Conservation (phyloP, 768 basidiomycete genomes). For the Neoboletus brunneissimus region DNA sequence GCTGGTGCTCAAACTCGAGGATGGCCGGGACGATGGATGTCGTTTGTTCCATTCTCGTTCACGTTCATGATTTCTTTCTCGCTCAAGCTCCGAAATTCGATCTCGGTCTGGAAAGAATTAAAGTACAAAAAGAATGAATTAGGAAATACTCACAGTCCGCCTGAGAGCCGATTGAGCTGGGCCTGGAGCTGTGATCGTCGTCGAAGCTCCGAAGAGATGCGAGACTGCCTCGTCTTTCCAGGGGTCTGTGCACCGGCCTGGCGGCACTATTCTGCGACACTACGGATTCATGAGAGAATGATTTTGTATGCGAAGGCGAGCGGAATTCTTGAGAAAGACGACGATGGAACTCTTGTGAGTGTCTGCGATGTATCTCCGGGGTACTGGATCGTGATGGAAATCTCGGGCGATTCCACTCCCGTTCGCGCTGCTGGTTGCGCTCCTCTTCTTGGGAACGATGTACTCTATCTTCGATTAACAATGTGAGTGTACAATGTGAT, state of each 20-base stretch:
- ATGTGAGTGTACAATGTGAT: constrained; percentile 1
- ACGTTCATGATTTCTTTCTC: constrained; percentile 44
- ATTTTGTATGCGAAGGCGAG: constrained; percentile 23
- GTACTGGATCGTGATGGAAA: constrained; percentile 23
- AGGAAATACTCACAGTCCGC: constrained; percentile 45
- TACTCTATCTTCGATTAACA: constrained; percentile 24
- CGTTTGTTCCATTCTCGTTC: constrained; percentile 59
- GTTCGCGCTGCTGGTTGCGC: constrained; percentile 43
- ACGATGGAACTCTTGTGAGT: constrained; percentile 27
- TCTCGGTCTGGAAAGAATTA: constrained; percentile 41
- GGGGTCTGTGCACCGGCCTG: constrained; percentile 4
- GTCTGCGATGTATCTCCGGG: constrained; percentile 25
- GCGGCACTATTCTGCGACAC: constrained; percentile 9
- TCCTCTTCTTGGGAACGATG: constrained; percentile 31
- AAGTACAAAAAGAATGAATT: background rate
- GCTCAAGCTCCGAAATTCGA: constrained; percentile 39
- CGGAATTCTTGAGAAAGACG: constrained; percentile 29
- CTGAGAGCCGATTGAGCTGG: constrained; percentile 47
- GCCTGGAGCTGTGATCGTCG: constrained; percentile 39
- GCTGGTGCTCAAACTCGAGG: constrained; percentile 42
- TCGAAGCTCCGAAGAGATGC: constrained; percentile 44
- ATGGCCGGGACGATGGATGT: constrained; percentile 38
- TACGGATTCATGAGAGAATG: constrained; percentile 16
- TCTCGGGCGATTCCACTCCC: constrained; percentile 45
- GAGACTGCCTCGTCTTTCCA: constrained; percentile 35